Base-by-base conservation (phyloP, 768 basidiomycete species). In the Arthromyces matolae region DNA sequence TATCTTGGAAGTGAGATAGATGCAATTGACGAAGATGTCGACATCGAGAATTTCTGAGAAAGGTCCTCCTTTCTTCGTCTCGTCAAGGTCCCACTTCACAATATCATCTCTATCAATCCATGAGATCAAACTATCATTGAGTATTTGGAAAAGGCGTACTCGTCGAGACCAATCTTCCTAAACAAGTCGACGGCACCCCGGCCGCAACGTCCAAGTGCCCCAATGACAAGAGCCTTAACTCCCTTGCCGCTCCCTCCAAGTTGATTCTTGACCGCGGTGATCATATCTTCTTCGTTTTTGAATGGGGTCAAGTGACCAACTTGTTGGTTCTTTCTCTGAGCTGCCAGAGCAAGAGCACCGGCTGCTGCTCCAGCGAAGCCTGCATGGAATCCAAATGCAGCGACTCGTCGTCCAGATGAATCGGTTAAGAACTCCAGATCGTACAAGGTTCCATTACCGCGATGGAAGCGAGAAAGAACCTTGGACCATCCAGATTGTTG, bases 11-110 rank as follows among this genome's bases (percentile, higher is more conserved):
- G 82, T 84, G 42, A 99, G 84, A 68, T 98, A 98, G 66, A 99
- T 99, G 78, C 96, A 98, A 73, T 99, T 99, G 77, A 98, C 83
- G 61, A 99, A 97, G 59, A 99, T 83, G 70, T 99, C 95, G 53
- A 93, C 95, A 53, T 92, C 91, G 23, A 98, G 79, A 50, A 99
- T 92, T 72, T 98, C 95, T 37, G 79, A 67, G 75, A 97, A 98
- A 0, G 96, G 96, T 2, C 96, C 96, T 24, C 94, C 94, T 71
- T 93, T 94, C 59, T 86, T 88, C 6, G 96, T 99, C 72, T 99
- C 96, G 2, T 76, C 88, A 76, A 99, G 71, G 67, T 99, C 96
- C 96, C 96, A 98, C 77, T 97, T 94, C 70, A 91, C 22, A 60
- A 99, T 96, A 63, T 98, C 84, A 47, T 90, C 82, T 55, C 94